A percentile compares a stretch with the other conserved stretches of the same genome.
Conservation (phyloP, 2,329 filamentous ascomycete genomes). For the Fusarium chuoi region DNA sequence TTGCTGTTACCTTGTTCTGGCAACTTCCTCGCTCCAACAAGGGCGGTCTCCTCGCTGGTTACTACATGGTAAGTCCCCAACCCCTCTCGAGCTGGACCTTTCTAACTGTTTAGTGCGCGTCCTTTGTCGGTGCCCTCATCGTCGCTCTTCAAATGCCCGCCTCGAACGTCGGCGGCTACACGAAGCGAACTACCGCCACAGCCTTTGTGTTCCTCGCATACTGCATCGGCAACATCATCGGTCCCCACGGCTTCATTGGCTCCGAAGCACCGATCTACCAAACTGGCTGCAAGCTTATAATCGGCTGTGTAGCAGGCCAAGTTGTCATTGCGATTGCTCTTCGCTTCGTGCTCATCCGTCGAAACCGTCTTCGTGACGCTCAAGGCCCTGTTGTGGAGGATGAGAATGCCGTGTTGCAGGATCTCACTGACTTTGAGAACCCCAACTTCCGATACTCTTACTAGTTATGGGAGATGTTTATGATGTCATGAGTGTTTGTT, state of each 20-base stretch:
- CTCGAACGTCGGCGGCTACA: slow-evolving; percentile 60
- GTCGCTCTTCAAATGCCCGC: slow-evolving; percentile 64
- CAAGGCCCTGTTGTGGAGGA: slow-evolving; percentile 33
- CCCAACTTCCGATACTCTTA: slow-evolving; percentile 44
- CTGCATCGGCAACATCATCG: slow-evolving; percentile 48
- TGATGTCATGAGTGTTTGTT: slow-evolving; percentile 6
- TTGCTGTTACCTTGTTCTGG: slow-evolving; percentile 62
- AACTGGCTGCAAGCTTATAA: slow-evolving; percentile 59
- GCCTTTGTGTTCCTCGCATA: slow-evolving; percentile 60
- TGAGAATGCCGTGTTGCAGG: slow-evolving; percentile 35
- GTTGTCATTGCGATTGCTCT: slow-evolving; percentile 30
- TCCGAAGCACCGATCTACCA: slow-evolving; percentile 60
- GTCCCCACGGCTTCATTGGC: slow-evolving; percentile 53
- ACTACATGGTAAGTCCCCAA: slow-evolving; percentile 56
- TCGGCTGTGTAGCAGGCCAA: slow-evolving; percentile 40
- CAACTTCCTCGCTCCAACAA: slow-evolving; percentile 55
- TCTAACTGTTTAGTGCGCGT: slow-evolving; percentile 43
- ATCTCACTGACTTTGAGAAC: slow-evolving; percentile 45
- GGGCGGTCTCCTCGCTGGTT: slow-evolving; percentile 60
- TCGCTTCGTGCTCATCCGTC: slow-evolving; percentile 39
- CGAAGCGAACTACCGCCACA: slow-evolving; percentile 58
- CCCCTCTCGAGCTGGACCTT: rapidly evolving
- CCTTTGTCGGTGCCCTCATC: slow-evolving; percentile 64
- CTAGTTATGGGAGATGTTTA: slow-evolving; percentile 5
- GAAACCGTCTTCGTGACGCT: slow-evolving; percentile 40